A percentile compares a stretch with the other conserved stretches of the same genome.
Evolutionary conservation across 75 land plant genomes (phyloP).

Genomic region (Picea glauca): DNA sequence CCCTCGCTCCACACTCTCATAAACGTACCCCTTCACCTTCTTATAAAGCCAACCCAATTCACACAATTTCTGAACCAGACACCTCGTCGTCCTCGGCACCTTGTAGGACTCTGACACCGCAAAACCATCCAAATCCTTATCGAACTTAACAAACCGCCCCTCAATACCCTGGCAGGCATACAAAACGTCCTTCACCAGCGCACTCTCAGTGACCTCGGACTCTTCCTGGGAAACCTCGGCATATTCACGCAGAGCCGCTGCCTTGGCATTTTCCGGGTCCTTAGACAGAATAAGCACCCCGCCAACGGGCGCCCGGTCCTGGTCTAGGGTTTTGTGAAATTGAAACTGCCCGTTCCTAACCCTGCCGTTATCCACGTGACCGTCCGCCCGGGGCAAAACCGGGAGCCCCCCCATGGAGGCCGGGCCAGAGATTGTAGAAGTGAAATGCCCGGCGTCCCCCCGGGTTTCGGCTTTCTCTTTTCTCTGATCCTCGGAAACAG

Average conservation of each 20-base stretch:
- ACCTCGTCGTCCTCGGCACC: constrained; percentile 55
- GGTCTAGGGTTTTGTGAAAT: constrained; percentile 11
- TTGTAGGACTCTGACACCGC: constrained; percentile 45
- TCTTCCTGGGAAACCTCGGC: constrained; percentile 55
- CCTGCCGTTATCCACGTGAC: neutral
- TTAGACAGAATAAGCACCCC: constrained; percentile 78
- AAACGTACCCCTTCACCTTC: constrained; percentile 69
- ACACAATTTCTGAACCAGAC: constrained; percentile 68
- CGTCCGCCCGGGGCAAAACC: constrained; percentile 12
- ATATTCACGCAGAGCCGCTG: constrained; percentile 71
- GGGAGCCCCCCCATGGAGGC: constrained; percentile 55
- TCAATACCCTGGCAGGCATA: constrained; percentile 98
- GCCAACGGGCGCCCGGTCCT: constrained; percentile 22
- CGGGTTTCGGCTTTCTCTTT: constrained; percentile 23
- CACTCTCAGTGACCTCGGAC: constrained; percentile 70
- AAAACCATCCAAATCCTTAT: constrained; percentile 58
- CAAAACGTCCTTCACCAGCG: constrained; percentile 84
- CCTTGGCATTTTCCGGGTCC: constrained; percentile 66
- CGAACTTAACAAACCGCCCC: constrained; percentile 74
- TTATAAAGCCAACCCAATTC: constrained; percentile 94
- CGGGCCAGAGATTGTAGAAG: constrained; percentile 33
- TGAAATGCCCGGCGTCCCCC: constrained; percentile 18
- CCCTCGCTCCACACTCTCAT: constrained; percentile 61
- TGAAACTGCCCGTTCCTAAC: neutral
- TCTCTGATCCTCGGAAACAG: constrained; percentile 59